Evolutionary conservation across 1,284 basidiomycete genomes (phyloP), one percentile per base, ranked within the genome.

Genomic region (Ustilago loliicola): DNA sequence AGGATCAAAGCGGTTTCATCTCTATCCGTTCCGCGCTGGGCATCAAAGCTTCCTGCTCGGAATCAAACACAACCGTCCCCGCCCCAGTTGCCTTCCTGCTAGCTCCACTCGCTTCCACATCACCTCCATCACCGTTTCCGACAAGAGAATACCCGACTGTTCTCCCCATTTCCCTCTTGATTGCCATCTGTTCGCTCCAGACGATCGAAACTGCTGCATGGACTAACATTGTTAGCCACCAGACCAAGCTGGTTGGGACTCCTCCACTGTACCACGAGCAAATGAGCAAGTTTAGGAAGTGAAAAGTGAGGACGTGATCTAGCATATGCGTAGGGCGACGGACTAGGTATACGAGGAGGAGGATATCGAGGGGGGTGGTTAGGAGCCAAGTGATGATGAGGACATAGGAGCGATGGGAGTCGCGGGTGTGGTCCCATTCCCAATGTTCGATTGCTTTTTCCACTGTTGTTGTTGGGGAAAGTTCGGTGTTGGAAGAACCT

Each of bases 321-420:
- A 99, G 91, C 83, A 99, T 93, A 82, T 97, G 90, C 6, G 95
- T 94, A 50, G 97, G 96, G 40, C 94, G 90, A 47, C 95, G 91
- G 85, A 99, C 90, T 77, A 99, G 89, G 77, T 90, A 90, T 87
- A 94, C 98, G 3, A 99, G 89, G 77, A 93, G 94, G 79, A 92
- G 92, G 67, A 96, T 92, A 87, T 72, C 66, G 13, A 73, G 36
- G 15, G 74, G 74, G 19, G 60, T 59, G 27, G 70, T 66, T 25
- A 72, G 55, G 45, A 75, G 47, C 72, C 72, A 75, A 27, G 57
- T 62, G 13, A 40, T 5, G 34, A 75, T 66, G 19, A 75, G 45
- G 11, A 56, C 58, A 21, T 38, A 45, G 2, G 51, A 60, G 6
- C 70, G 61, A 13, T 52, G 36, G 0, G 55, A 40, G 15, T 80